Conservation (phyloP, 352 stramenopile genomes). For the Globisporangium perplexum region DNA sequence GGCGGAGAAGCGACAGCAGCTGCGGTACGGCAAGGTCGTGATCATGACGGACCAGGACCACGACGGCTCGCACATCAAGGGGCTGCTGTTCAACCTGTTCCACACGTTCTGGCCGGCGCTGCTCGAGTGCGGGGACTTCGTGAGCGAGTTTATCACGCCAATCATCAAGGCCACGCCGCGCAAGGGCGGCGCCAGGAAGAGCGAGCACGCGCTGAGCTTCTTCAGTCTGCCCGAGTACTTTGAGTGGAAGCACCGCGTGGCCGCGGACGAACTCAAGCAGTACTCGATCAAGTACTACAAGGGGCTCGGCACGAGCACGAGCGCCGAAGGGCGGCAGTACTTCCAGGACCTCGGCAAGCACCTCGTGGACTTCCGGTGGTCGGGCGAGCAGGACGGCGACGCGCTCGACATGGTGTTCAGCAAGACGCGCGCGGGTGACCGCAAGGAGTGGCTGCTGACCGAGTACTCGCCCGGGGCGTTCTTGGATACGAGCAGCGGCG, state of each 20-base stretch:
- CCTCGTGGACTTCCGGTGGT: constrained; percentile 89
- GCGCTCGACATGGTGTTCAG: constrained; percentile 99
- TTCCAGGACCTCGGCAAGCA: constrained; percentile 96
- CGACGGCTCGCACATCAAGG: constrained; percentile 99
- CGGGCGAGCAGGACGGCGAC: constrained; percentile 73
- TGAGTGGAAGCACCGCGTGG: constrained; percentile 86
- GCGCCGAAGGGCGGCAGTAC: constrained; percentile 96
- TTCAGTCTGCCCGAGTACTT: constrained; percentile 98
- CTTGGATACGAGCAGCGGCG: constrained; percentile 89
- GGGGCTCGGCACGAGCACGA: constrained; percentile 98
- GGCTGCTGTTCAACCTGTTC: constrained; percentile 98
- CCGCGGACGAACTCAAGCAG: constrained; percentile 63
- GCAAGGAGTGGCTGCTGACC: constrained; percentile 95
- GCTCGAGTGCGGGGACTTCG: constrained; percentile 92
- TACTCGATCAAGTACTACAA: constrained; percentile 99
- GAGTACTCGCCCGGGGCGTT: constrained; percentile 87
- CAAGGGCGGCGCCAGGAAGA: no score
- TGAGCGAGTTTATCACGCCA: constrained; percentile 99
- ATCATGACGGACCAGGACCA: constrained; percentile 99
- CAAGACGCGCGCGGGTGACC: constrained; percentile 94
- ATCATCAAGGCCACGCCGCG: constrained; percentile 96
- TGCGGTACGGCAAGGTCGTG: constrained; percentile 99
- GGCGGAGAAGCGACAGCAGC: constrained; percentile 80
- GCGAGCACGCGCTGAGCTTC: constrained; percentile 81
- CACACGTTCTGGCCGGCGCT: constrained; percentile 98